A percentile compares a stretch with the other conserved stretches of the same genome.
Conservation (phyloP, 176 grass and related monocot genomes). For the Musa beccarii region DNA sequence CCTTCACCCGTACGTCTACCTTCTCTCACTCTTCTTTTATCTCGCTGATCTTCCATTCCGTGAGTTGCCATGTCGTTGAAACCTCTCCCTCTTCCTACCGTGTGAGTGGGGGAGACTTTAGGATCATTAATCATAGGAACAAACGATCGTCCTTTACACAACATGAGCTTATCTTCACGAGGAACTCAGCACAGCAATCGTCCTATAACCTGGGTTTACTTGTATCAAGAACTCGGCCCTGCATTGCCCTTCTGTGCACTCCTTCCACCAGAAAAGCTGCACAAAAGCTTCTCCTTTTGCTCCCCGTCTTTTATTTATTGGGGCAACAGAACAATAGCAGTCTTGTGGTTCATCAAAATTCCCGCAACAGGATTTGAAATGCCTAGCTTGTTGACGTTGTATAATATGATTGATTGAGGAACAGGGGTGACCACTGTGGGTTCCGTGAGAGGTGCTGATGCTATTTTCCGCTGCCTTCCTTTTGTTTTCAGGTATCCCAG, state of each 20-base stretch:
- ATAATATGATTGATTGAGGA: neutral
- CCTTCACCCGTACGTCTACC: constrained; percentile 81
- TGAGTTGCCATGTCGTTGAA: neutral
- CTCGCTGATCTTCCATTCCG: neutral
- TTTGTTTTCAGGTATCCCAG: constrained; percentile 86
- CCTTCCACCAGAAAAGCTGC: constrained; percentile 23
- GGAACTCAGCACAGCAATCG: constrained; percentile 4
- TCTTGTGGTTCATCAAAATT: neutral
- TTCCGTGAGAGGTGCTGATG: constrained; percentile 12
- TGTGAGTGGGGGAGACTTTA: too few species aligned
- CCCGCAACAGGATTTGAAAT: neutral
- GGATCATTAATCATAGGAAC: neutral
- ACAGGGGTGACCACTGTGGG: constrained; percentile 7
- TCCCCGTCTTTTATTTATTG: constrained; percentile 21
- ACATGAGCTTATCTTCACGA: constrained; percentile 10
- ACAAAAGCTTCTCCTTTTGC: constrained; percentile 15
- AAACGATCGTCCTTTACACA: constrained; percentile 3
- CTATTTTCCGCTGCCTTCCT: constrained; percentile 11
- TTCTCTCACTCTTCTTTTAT: neutral
- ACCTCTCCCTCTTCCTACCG: neutral
- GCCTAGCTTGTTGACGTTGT: neutral
- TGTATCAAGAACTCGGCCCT: constrained; percentile 12
- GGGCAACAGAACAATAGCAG: neutral
- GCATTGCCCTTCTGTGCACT: constrained; percentile 3
- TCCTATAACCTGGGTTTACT: constrained; percentile 16